Evolutionary conservation across 352 stramenopile genomes (phyloP), one percentile per base, ranked within the genome.

Genomic region (Phytophthora sojae): DNA sequence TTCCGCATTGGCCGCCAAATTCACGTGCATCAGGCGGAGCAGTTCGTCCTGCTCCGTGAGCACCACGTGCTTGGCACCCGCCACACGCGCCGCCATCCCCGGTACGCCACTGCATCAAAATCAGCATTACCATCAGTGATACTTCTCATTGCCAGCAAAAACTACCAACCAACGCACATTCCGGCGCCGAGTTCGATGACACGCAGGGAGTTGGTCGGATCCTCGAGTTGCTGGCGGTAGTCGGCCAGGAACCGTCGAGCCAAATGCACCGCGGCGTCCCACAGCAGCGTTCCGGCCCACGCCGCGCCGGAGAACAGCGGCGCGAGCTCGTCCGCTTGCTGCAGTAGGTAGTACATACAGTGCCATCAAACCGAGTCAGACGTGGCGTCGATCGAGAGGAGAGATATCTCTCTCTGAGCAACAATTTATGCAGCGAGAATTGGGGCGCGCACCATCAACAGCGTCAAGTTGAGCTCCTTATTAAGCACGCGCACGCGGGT

Each of bases 221-320:
- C 45, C 23, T 65, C 44, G 54, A 94, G 63, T 61, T 82, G 55
- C 0, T 62, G 21, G 7, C 69, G 59, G 69, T 90, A 91, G 53
- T 87, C 76, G 42, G 57, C 59, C 26, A 94, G 51, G 7, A 95
- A 82, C 45, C 88, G 71, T 21, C 79, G 71, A 21, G 86, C 75
- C 51, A 95, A 75, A 57, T 91, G 77, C 61, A 92, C 79, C 1
- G 90, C 91, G 1, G 93, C 93, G 17, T 93, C 85, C 93, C 93
- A 98, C 37, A 98, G 56, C 21, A 98, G 80, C 25, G 96, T 99
- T 1, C 96, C 96, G 4, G 96, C 96, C 96, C 96, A 99, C 42
- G 90, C 84, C 6, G 92, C 93, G 8, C 96, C 96, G 21, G 94
- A 96, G 79, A 99, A 99, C 6, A 99, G 74, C 26, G 96, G 96